Base-by-base conservation (phyloP, 495 filamentous ascomycete genomes). In the Penicillium pulvis region DNA sequence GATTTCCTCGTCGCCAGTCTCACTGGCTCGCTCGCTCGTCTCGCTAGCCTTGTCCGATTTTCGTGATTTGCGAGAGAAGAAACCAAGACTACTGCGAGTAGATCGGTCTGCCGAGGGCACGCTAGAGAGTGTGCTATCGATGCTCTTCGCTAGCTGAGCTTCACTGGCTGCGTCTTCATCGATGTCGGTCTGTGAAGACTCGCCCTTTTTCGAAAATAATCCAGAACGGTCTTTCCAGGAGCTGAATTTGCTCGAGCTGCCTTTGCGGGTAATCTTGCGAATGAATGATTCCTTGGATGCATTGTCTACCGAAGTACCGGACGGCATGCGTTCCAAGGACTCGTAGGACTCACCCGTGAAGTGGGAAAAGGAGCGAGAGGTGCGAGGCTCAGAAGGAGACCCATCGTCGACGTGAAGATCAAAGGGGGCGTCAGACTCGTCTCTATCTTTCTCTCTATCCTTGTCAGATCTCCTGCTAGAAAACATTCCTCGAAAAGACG, bases 161-260 rank as follows among this genome's bases (percentile, higher is more conserved):
- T 83, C 81, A 55, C 66, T 70, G 28, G 68, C 62, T 23, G 57
- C 65, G 49, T 81, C 79, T 59, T 79, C 81, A 33, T 82, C 81
- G 51, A 78, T 75, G 54, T 83, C 79, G 42, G 73, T 75, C 53
- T 78, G 78, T 30, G 75, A 71, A 17, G 81, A 72, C 51, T 82
- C 78, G 17, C 81, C 83, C 57, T 87, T 88, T 70, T 88, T 90
- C 42, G 80, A 86, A 51, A 87, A 82, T 6, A 85, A 68, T 17
- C 81, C 78, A 23, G 81, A 83, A 55, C 88, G 85, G 50, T 85
- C 82, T 61, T 90, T 87, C 61, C 87, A 89, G 6, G 88, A 83
- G 65, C 85, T 88, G 72, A 92, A 92, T 71, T 92, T 93, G 69
- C 87, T 84, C 19, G 88, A 89, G 72, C 87, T 90, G 55, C 89